phyloP scores from a whole-genome alignment of 2,329 filamentous ascomycete species.

The Alternaria sp. region DNA sequence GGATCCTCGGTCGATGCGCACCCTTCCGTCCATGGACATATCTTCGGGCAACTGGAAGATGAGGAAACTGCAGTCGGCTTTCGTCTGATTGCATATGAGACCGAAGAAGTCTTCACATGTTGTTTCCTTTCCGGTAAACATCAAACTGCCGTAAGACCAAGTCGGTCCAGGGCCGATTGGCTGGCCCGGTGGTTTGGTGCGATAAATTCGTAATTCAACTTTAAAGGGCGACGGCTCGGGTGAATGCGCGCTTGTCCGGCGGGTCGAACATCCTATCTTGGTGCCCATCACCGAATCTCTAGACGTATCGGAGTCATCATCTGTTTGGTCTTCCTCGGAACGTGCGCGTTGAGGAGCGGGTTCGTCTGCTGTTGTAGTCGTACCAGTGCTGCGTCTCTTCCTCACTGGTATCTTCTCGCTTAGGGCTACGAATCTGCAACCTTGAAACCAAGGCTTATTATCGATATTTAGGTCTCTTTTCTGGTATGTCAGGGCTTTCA shows the following conservation, averaged over 20 bases:
- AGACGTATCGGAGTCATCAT: background rate
- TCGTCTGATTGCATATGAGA: constrained; percentile 4
- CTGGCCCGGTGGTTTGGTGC: background rate
- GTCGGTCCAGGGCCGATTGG: background rate
- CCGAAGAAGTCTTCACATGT: constrained; percentile 14
- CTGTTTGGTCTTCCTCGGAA: background rate
- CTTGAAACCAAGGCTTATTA: background rate
- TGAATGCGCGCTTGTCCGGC: background rate
- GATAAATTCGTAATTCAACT: constrained; percentile 13
- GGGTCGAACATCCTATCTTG: background rate
- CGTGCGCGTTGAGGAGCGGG: background rate
- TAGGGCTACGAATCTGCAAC: background rate
- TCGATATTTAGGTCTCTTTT: background rate
- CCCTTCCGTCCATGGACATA: constrained; percentile 11
- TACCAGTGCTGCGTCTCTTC: background rate
- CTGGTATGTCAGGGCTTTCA: background rate
- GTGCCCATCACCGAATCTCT: background rate
- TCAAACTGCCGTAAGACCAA: background rate
- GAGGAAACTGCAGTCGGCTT: constrained; percentile 11
- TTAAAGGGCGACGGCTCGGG: background rate
- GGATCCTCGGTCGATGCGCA: constrained; percentile 10
- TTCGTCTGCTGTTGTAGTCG: background rate
- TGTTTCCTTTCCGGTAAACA: background rate
- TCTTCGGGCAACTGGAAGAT: constrained; percentile 21
- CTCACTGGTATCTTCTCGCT: background rate